Conservation (phyloP, 2,329 filamentous ascomycete species). For the Cladosporium sphaerospermum region DNA sequence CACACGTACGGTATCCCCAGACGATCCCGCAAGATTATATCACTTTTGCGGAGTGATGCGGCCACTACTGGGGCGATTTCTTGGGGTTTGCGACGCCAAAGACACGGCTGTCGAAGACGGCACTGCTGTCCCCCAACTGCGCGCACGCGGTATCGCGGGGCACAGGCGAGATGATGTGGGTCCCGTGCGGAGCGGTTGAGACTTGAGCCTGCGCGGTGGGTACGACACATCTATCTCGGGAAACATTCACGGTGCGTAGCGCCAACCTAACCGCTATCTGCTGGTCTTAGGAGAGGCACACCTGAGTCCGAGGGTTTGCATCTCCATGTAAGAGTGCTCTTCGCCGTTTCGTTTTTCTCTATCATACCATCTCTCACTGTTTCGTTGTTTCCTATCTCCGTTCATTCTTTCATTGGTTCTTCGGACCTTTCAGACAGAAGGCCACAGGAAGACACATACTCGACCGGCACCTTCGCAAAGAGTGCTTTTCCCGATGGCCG, state of each 20-base stretch:
- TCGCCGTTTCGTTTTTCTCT: not conserved
- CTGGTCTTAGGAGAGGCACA: slow-evolving; percentile 2
- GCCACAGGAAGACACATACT: too few relatives aligned
- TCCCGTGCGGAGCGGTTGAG: slow-evolving; percentile 6
- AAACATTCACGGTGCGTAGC: not conserved
- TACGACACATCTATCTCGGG: slow-evolving; percentile 1
- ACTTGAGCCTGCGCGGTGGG: not conserved
- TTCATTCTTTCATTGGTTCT: not conserved
- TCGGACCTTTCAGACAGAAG: not conserved
- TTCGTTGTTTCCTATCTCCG: not conserved
- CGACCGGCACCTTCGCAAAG: not conserved
- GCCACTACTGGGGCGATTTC: slow-evolving; percentile 4
- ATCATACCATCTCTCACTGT: not conserved
- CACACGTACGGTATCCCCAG: not conserved
- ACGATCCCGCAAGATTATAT: slow-evolving; percentile 3
- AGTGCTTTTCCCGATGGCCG: not conserved
- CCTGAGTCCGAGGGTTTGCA: not conserved
- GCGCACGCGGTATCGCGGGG: not conserved
- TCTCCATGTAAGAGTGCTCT: slow-evolving; percentile 4
- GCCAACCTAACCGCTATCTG: slow-evolving; percentile 6
- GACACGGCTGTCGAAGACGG: slow-evolving; percentile 12
- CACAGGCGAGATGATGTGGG: slow-evolving; percentile 8
- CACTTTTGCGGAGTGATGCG: slow-evolving; percentile 7
- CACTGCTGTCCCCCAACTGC: slow-evolving; percentile 7
- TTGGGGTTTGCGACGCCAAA: slow-evolving; percentile 1